Conservation (phyloP, 352 stramenopile species). For the Phytophthora capsici region DNA sequence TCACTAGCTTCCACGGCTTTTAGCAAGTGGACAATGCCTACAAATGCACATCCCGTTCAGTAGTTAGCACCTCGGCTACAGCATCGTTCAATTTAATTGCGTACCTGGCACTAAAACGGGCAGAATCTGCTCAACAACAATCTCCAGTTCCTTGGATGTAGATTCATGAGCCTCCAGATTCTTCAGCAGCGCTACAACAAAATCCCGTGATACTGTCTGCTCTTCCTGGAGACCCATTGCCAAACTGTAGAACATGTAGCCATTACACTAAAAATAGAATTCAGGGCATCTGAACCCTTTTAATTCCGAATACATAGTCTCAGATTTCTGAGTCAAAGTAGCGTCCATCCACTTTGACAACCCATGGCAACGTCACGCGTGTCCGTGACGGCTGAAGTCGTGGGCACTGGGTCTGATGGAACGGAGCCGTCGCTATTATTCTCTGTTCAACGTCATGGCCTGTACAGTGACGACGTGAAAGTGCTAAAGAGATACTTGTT, state of each 20-base stretch:
- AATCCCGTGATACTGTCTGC: conserved; percentile 43
- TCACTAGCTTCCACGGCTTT: conserved; percentile 55
- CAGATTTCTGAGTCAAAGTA: conserved; percentile 16
- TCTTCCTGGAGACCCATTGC: conserved; percentile 37
- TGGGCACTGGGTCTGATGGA: conserved; percentile 68
- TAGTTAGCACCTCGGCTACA: neutral
- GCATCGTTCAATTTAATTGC: neutral
- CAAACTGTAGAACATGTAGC: no score
- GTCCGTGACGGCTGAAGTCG: conserved; percentile 57
- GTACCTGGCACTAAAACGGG: conserved; percentile 64
- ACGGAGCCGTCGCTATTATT: conserved; percentile 76
- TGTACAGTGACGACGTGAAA: conserved; percentile 69
- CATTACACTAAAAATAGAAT: neutral
- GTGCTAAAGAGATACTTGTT: conserved; percentile 73
- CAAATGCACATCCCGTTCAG: neutral
- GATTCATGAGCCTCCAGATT: conserved; percentile 36
- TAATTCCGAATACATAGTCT: conserved; percentile 8
- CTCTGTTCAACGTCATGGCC: conserved; percentile 62
- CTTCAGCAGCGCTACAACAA: conserved; percentile 49
- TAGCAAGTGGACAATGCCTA: conserved; percentile 63
- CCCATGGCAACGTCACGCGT: conserved; percentile 11
- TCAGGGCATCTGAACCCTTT: neutral
- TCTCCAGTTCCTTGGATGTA: conserved; percentile 50
- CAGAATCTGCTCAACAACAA: conserved; percentile 61
- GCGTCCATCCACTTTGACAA: conserved; percentile 5